Conservation (phyloP, 257 asterid species). For the Capsicum baccatum region DNA sequence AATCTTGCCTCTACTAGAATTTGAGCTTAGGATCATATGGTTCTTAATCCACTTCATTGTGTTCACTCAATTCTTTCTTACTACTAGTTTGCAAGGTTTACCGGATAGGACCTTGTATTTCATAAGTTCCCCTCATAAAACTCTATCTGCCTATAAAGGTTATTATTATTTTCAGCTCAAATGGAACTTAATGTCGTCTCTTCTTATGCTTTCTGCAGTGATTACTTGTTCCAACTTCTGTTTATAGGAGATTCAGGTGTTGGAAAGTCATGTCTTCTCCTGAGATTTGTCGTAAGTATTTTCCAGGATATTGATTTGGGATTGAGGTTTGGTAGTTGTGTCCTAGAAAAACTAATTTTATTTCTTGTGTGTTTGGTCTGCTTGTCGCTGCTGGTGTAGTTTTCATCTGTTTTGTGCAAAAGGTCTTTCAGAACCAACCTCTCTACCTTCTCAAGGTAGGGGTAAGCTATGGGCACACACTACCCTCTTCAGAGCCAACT, state of each 20-base stretch:
- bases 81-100: neutral
- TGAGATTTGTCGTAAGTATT: constrained; percentile 78
- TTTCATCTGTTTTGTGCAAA: too few species aligned
- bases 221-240: constrained; percentile 80
- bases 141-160: neutral
- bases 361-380: too few species aligned
- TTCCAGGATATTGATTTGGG: neutral
- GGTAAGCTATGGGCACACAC: too few species aligned
- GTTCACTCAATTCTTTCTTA: neutral
- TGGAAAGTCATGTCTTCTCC: constrained; percentile 87
- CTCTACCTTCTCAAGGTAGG: too few species aligned
- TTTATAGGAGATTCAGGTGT: constrained; percentile 89
- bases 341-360: too few species aligned
- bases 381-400: too few species aligned
- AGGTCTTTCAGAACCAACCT: too few species aligned
- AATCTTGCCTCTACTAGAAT: neutral
- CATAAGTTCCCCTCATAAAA: neutral
- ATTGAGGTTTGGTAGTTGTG: too few species aligned
- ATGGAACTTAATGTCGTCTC: neutral
- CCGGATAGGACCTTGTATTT: neutral
- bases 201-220: constrained; percentile 56
- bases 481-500: too few species aligned
- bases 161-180: constrained; percentile 1
- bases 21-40: neutral
- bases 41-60: neutral